Base-by-base conservation (phyloP, 371 early-diverging fungal genomes). In the Encephalitozoon romaleae region DNA sequence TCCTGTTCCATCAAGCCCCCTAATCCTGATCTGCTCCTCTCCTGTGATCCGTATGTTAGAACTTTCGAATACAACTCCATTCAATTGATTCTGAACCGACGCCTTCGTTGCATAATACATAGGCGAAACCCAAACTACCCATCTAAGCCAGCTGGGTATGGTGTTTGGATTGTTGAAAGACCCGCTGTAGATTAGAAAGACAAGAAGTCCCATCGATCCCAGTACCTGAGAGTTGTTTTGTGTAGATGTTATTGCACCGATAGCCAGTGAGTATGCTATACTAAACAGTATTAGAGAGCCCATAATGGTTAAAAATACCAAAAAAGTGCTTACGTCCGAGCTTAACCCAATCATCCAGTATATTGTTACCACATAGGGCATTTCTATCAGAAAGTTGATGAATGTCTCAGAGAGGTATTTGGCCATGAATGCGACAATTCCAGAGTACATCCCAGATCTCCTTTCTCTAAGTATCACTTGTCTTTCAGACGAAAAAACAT, bases 161-260 rank as follows among this genome's bases (percentile, higher is more conserved):
- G 78, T 79, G 9, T 82, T 83, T 8, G 85, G 70, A 67, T 86
- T 86, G 1, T 78, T 68, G 28, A 88, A 70, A 4, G 77, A 74
- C 0, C 87, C 87, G 28, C 84, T 84, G 81, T 86, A 88, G 9
- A 88, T 53, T 12, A 87, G 47, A 68, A 88, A 86, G 3, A 86
- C 26, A 59, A 86, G 78, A 51, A 84, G 70, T 18, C 85, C 39
- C 26, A 86, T 78, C 15, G 87, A 83, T 4, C 83, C 87, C n/a
- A 87, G 45, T 32, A 86, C 83, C 74, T 86, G 87, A 2, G 86
- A 84, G 69, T 84, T 23, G 28, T 86, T 78, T 11, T 67, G 26
- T 9, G 70, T 84, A n/a, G 86, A 83, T 5, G 85, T 82, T 4
- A 78, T 74, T 28, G 84, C 74, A 6, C 86, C 82, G 30, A 88